Base-by-base conservation (phyloP, 176 grass and related monocot genomes). In the Tillandsia fasciculata region DNA sequence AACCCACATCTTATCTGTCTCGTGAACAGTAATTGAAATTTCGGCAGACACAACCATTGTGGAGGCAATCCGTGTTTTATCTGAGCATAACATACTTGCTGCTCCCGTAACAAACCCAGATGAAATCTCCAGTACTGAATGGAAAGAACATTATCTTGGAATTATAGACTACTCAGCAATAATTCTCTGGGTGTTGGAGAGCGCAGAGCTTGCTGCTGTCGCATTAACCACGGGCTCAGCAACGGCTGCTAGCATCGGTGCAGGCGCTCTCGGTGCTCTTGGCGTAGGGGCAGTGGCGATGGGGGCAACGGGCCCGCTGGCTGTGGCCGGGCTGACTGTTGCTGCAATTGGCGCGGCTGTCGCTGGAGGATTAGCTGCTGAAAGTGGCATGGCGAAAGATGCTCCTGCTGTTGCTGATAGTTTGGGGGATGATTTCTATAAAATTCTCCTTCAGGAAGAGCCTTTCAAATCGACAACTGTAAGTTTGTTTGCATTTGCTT, bases 121-220 rank as follows among this genome's bases (percentile, higher is more conserved):
- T 28, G 69, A 70, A 66, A 80, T 64, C 11, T 67, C 27, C 64
- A 80, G 24, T 4, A 77, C 64, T 73, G 76, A 87, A 71, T 97
- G 93, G 89, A 71, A 77, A 53, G 79, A 70, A 33, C 81, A 77
- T 56, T 97, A 97, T 72, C 72, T 97, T 69, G 93, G 89, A 20
- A 78, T 92, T 53, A 80, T 92, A 5, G 86, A 97, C 51, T 92
- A 97, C 73, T 77, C 86, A 0, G 84, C 93, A 66, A 81, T 97
- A 76, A 74, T 97, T 74, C 68, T 71, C 15, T 97, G 93, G 89
- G 71, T 92, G 65, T 72, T 97, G 26, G 88, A 90, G 72, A 97
- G 91, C 79, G 86, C 81, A 26, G 93, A 90, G 63, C 59, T 89
- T 29, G 84, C 83, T 1, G 66, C 84, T 51, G 48, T 85, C 72